Evolutionary conservation across 2,329 filamentous ascomycete species (phyloP), one percentile per base, ranked within the genome.

Genomic region (Penicillium sp.): DNA sequence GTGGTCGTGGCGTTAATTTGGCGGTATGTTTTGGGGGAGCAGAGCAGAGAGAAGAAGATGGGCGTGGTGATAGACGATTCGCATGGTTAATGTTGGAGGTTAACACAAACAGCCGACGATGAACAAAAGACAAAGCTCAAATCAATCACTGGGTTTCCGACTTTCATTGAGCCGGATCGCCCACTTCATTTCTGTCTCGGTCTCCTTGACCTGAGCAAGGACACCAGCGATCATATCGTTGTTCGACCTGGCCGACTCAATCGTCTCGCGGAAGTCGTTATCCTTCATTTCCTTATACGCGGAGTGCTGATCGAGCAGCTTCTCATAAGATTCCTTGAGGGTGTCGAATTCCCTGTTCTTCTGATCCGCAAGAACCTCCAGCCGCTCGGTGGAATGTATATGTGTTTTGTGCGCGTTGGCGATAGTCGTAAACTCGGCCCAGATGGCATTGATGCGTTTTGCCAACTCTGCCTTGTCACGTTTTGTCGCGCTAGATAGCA

Each of bases 171-270:
- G 66, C 36, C 74, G 76, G 50, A 80, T 75, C n/a, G 73, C 73
- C 77, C 79, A 81, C 62, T 71, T 78, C 79, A 81, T 80, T 60
- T 76, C 68, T 3, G 70, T 76, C 53, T 76, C 72, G 1, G 75
- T 73, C 55, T 76, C 71, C 46, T 72, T 73, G 61, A 80, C 65
- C 21, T 77, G 73, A 31, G 68, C 69, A 39, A 80, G 66, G 36
- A 71, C 71, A 8, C 68, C 61, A 21, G 76, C 70, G 25, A 79
- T 71, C 23, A 60, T 68, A 5, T 60, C 64, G 61, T 73, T 68
- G 29, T 70, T 72, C 45, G 61, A 59, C 34, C 64, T 65, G 15
- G 66, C 65, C 13, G 62, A 68, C 40, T 74, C 69, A 47, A 75
- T 65, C 43, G 73, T 60, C 1, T 69, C 65, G 21, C 68, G 63